These are phyloP conservation scores for Betula pendula DNA, from an alignment of 306 rosid species.

Conservation along the genomic window DNA sequence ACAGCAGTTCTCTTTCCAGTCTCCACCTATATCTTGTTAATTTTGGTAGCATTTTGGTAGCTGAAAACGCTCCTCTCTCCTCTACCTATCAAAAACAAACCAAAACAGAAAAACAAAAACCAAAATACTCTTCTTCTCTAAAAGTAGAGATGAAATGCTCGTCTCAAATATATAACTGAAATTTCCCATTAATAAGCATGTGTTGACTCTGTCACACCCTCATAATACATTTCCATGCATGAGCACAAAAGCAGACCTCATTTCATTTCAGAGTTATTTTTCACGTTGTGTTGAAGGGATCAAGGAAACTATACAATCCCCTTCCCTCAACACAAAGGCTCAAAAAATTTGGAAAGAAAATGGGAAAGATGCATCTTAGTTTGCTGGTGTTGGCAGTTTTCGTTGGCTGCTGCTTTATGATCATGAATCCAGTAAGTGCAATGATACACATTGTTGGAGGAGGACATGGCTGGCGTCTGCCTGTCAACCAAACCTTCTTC, in stretches of 20 bases:
- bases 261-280: neutral
- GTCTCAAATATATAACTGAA: conserved; percentile 16
- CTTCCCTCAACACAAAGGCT: conserved; percentile 31
- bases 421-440: conserved; percentile 40
- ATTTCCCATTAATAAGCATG: conserved; percentile 9
- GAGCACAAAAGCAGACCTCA: neutral
- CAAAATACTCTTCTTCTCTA: neutral
- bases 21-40: neutral
- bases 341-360: conserved; percentile 2
- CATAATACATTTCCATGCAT: neutral
- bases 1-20: too few relatives aligned
- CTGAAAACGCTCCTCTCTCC: conserved; percentile 27
- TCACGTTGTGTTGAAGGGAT: neutral
- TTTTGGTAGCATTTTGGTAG: conserved; percentile 14
- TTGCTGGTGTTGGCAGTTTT: conserved; percentile 26
- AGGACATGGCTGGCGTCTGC: conserved; percentile 60
- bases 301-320: neutral
- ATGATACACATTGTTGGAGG: conserved; percentile 67
- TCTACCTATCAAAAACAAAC: neutral
- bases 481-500: conserved; percentile 33
- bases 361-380: conserved; percentile 36
- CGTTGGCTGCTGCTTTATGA: conserved; percentile 27
- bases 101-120: neutral
- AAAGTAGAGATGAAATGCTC: neutral
- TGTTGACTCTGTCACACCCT: conserved; percentile 39